Conservation (phyloP, 2,329 filamentous ascomycete genomes). For the Curvularia sp. region DNA sequence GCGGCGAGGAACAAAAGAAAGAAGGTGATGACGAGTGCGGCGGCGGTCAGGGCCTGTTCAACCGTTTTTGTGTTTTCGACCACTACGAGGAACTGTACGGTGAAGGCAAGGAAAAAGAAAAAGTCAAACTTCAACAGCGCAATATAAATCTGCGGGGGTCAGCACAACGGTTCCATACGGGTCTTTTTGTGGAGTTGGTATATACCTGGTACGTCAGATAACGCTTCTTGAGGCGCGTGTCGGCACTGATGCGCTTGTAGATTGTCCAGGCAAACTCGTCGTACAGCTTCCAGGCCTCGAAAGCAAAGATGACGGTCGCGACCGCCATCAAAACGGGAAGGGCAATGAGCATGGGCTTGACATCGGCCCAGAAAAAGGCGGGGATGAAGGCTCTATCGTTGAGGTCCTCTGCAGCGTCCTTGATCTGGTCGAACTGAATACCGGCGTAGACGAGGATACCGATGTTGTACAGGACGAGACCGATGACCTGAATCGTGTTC, state of each 20-base stretch:
- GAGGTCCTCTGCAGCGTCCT: conserved; percentile 70
- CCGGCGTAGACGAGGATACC: conserved; percentile 91
- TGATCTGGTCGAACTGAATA: conserved; percentile 91
- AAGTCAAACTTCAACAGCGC: conserved; percentile 98
- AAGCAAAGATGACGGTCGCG: conserved; percentile 73
- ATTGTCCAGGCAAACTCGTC: conserved; percentile 99
- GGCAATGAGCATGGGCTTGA: conserved; percentile 79
- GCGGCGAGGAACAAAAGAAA: conserved; percentile 84
- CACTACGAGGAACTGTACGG: conserved; percentile 95
- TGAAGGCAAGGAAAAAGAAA: conserved; percentile 99
- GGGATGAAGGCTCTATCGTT: conserved; percentile 55
- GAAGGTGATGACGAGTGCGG: conserved; percentile 90
- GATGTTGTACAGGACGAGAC: conserved; percentile 89
- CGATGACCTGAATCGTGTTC: conserved; percentile 98
- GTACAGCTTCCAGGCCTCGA: conserved; percentile 92
- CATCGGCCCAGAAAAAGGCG: conserved; percentile 68
- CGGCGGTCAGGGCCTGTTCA: conserved; percentile 86
- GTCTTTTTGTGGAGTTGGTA: neutral
- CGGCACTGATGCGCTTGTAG: conserved; percentile 97
- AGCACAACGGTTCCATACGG: conserved; percentile 10
- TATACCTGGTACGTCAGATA: conserved; percentile 93
- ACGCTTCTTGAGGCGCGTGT: conserved; percentile 94
- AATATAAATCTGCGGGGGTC: conserved; percentile 80
- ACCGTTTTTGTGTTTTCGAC: conserved; percentile 71
- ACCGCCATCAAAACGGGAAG: conserved; percentile 85